phyloP scores from a whole-genome alignment of 192 early-diverging fungal genomes.

The Entomortierella beljakovae region DNA sequence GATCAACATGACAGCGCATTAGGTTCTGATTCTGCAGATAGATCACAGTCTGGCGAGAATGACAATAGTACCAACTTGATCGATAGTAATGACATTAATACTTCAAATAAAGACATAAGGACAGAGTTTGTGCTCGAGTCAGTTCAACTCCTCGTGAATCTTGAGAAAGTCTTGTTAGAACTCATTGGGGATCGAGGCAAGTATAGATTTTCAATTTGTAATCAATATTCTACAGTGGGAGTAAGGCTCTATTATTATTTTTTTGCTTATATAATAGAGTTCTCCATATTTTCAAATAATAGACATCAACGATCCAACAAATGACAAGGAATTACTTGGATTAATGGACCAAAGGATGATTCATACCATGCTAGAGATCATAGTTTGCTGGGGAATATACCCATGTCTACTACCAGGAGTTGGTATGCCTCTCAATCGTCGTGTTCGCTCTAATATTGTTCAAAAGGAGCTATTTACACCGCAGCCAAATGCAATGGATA shows the following conservation, averaged over 20 bases:
- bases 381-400: constrained; percentile 75
- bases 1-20: background rate
- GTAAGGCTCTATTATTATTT: background rate
- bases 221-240: background rate
- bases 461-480: constrained; percentile 48
- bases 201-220: background rate
- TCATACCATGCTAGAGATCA: constrained; percentile 73
- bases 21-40: too few species aligned
- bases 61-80: background rate
- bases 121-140: constrained; percentile 38
- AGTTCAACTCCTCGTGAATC: constrained; percentile 4
- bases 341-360: constrained; percentile 71
- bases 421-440: constrained; percentile 71
- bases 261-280: background rate
- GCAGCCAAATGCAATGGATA: constrained; percentile 12
- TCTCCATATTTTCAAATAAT: background rate
- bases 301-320: constrained; percentile 32
- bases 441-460: constrained; percentile 66
- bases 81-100: background rate
- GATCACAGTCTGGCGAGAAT: background rate
- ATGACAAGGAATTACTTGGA: constrained; percentile 59
- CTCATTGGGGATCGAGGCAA: constrained; percentile 34
- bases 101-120: constrained; percentile 4
- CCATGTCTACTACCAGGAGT: constrained; percentile 75
- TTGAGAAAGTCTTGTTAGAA: constrained; percentile 20